phyloP scores from a whole-genome alignment of 2,329 filamentous ascomycete genomes.

The Lachnellula suecica region DNA sequence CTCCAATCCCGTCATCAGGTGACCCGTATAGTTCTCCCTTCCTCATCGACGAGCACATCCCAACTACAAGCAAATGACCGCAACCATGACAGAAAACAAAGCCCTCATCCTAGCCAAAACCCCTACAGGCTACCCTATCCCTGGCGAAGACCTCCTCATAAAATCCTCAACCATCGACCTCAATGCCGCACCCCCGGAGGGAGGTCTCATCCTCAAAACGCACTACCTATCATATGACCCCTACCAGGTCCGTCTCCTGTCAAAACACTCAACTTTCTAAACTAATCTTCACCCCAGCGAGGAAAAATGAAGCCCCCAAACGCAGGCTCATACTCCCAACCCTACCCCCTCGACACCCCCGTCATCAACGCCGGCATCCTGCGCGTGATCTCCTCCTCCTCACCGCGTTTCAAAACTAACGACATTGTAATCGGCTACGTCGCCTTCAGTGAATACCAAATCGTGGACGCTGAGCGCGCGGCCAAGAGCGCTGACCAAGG shows the following conservation, averaged over 20 bases:
- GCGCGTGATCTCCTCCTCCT: not conserved
- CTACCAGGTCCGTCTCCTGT: slow-evolving; percentile 52
- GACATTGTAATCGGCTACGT: slow-evolving; percentile 60
- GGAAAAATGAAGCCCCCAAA: not conserved
- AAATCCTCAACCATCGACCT: slow-evolving; percentile 68
- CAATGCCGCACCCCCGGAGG: slow-evolving; percentile 55
- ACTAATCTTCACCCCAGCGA: slow-evolving; percentile 57
- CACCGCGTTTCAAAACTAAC: slow-evolving; percentile 53
- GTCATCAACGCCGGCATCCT: not conserved
- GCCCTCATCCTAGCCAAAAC: slow-evolving; percentile 69
- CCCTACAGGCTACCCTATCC: slow-evolving; percentile 63
- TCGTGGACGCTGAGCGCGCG: slow-evolving; percentile 43
- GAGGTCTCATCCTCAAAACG: slow-evolving; percentile 66
- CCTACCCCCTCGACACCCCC: not conserved
- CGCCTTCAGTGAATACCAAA: slow-evolving; percentile 66
- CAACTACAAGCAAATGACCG: not conserved
- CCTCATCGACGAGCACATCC: not conserved
- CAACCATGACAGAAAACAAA: slow-evolving; percentile 55
- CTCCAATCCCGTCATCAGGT: not conserved
- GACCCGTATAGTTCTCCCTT: not conserved
- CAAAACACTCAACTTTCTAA: not conserved
- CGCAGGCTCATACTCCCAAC: slow-evolving; percentile 18
- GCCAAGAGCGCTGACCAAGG: slow-evolving; percentile 36
- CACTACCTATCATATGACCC: slow-evolving; percentile 79
- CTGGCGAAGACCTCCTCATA: slow-evolving; percentile 68